These are phyloP conservation scores for Aspergillus ellipticus DNA, from an alignment of 495 filamentous ascomycete genomes.

Conservation along the genomic window DNA sequence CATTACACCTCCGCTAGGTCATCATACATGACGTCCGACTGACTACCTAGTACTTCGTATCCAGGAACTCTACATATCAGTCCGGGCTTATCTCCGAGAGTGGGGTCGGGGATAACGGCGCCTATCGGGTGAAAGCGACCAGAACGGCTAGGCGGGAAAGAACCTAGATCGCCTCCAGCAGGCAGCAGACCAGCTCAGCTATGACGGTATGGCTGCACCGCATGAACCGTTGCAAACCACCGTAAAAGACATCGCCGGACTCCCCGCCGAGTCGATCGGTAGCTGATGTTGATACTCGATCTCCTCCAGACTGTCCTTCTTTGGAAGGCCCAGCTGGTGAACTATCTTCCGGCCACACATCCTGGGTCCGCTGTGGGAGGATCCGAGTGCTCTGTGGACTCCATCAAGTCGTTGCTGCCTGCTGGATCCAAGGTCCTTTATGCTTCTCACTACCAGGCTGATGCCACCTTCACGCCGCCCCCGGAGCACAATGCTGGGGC, in stretches of 20 bases:
- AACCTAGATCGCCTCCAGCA: background rate
- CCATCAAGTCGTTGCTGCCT: background rate
- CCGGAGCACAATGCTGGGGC: background rate
- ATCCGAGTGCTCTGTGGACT: background rate
- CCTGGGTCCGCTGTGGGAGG: background rate
- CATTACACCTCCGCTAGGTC: background rate
- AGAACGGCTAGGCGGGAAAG: background rate
- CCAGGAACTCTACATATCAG: background rate
- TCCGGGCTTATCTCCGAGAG: background rate
- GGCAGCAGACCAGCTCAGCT: background rate
- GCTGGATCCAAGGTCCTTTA: background rate
- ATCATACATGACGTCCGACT: background rate
- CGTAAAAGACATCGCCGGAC: background rate
- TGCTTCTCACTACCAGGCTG: background rate
- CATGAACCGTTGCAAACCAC: background rate
- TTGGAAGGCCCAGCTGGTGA: background rate
- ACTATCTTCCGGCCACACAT: background rate
- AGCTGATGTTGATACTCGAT: background rate
- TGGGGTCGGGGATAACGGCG: background rate
- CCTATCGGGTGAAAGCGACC: background rate
- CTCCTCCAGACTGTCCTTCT: background rate
- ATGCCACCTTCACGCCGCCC: background rate
- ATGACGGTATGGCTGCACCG: background rate
- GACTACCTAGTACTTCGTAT: too few relatives aligned
- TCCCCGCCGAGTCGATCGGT: background rate